Percentiles rank a stretch among this genome's conserved stretches.
These are phyloP conservation scores for Cytospora schulzeri DNA, from an alignment of 2,329 filamentous ascomycete genomes.

Conservation along the genomic window DNA sequence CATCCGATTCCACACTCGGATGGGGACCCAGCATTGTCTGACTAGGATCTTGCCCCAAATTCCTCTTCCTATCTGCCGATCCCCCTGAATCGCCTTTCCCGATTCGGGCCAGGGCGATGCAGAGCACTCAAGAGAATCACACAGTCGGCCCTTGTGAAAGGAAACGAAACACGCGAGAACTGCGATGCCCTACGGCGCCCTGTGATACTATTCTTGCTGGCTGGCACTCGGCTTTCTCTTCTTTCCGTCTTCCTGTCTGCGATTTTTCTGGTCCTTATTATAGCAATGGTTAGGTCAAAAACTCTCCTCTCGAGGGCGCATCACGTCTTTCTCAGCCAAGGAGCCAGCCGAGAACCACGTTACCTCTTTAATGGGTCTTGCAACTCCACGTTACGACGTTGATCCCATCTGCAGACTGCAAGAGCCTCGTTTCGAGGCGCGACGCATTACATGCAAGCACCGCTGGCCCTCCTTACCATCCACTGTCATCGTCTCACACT, in stretches of 20 bases:
- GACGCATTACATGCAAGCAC: neutral
- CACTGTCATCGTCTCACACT: neutral
- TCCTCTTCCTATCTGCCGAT: slow-evolving; percentile 3
- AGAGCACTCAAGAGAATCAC: neutral
- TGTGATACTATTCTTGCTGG: neutral
- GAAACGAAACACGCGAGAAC: neutral
- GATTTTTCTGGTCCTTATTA: neutral
- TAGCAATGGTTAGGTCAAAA: no score
- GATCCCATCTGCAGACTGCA: neutral
- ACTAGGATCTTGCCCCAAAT: neutral
- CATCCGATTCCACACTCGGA: neutral
- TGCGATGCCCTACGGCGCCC: neutral
- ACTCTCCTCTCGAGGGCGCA: neutral
- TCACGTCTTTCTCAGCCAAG: neutral
- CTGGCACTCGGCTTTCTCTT: neutral
- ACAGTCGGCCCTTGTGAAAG: neutral
- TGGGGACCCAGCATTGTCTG: neutral
- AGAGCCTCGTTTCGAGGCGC: neutral
- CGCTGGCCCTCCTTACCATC: neutral
- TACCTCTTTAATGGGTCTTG: neutral
- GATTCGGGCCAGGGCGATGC: slow-evolving; percentile 5
- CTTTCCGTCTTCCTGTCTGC: neutral
- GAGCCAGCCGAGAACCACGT: neutral
- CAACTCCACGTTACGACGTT: neutral
- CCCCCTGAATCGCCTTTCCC: slow-evolving; percentile 14